phyloP scores from a whole-genome alignment of 2,329 filamentous ascomycete genomes.

The Thermothelomyces thermophilus region DNA sequence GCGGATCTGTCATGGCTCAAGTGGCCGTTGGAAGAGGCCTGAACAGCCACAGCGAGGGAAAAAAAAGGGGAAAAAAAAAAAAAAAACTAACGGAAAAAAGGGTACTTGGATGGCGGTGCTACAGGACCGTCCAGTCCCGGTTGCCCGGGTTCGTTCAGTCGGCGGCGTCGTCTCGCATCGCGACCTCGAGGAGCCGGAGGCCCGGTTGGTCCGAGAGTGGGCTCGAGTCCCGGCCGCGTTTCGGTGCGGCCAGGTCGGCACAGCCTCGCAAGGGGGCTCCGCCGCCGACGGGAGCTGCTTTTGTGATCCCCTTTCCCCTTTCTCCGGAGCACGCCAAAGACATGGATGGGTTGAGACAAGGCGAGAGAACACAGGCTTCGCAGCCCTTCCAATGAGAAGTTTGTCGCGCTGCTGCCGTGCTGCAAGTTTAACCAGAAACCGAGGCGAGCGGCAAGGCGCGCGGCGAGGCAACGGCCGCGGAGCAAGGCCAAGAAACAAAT shows the following conservation, averaged over 20 bases:
- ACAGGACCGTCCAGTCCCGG: neutral
- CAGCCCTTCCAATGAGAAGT: no score
- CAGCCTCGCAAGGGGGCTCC: conserved; percentile 2
- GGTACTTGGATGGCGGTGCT: neutral
- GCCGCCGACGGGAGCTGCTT: neutral
- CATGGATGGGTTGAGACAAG: neutral
- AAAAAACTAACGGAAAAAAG: neutral
- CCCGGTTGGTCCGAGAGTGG: neutral
- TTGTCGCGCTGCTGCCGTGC: no score
- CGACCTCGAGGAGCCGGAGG: neutral
- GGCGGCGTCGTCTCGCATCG: neutral
- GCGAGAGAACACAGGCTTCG: neutral
- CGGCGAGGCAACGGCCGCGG: no score
- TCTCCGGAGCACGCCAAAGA: neutral
- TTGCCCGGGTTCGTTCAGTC: neutral
- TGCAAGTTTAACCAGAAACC: neutral
- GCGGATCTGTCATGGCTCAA: conserved; percentile 4
- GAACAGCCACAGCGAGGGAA: neutral
- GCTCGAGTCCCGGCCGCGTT: conserved; percentile 3
- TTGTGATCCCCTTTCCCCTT: no score
- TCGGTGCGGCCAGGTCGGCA: conserved; percentile 9
- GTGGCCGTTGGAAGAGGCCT: conserved; percentile 3
- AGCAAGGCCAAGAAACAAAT: no score
- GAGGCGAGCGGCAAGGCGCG: no score
- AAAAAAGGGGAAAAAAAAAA: neutral